phyloP scores from a whole-genome alignment of 306 rosid genomes.

The Dryas alaskensis region DNA sequence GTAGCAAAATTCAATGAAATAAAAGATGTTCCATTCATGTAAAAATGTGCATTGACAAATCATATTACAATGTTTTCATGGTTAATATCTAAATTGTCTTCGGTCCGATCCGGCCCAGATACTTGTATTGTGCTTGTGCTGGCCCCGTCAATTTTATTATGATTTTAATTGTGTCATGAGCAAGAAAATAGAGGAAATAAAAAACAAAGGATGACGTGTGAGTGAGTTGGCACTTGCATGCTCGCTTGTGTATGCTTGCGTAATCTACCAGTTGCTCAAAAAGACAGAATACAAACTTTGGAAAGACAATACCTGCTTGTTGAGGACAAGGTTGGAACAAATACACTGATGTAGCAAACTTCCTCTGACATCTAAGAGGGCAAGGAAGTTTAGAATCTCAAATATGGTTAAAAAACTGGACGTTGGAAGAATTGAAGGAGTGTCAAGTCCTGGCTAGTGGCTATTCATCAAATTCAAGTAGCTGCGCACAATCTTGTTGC shows the following conservation, averaged over 20 bases:
- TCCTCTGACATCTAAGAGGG: neutral
- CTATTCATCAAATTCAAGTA: constrained; percentile 32
- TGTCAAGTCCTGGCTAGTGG: neutral
- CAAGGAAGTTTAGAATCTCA: constrained; percentile 7
- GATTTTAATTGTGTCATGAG: too few relatives aligned
- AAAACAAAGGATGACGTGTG: too few relatives aligned
- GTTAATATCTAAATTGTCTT: neutral
- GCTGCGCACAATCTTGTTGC: constrained; percentile 28
- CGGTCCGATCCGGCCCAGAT: too few relatives aligned
- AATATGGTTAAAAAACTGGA: neutral
- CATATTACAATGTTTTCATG: constrained; percentile 1
- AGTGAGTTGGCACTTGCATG: neutral
- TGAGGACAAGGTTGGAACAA: neutral
- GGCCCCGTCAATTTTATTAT: too few relatives aligned
- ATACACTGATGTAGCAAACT: constrained; percentile 4
- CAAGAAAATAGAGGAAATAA: neutral
- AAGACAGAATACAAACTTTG: neutral
- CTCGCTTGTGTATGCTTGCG: neutral
- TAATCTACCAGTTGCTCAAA: constrained; percentile 7
- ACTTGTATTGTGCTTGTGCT: too few relatives aligned
- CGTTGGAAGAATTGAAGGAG: neutral
- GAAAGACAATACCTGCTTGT: constrained; percentile 22
- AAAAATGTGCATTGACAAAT: constrained; percentile 8
- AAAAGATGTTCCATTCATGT: neutral
- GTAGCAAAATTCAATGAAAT: neutral